Percentiles rank a stretch among this genome's conserved stretches.
phyloP scores from a whole-genome alignment of 768 basidiomycete species.

The Gymnopilus dilepis region DNA sequence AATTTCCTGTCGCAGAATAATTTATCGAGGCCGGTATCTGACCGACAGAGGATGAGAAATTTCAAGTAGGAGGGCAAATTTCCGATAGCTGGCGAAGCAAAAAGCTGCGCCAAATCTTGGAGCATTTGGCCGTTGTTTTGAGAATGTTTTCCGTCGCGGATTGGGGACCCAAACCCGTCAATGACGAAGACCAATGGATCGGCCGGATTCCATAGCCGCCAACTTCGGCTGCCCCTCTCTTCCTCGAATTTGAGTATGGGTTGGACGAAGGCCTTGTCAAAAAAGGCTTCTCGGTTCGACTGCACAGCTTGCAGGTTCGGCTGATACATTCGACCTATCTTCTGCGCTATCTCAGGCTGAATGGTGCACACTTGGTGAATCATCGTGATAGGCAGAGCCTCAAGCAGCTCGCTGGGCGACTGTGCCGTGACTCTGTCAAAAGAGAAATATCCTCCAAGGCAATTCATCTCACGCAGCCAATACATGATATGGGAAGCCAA shows the following conservation, averaged over 20 bases:
- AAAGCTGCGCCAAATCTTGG: constrained; percentile 19
- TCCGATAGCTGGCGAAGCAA: constrained; percentile 20
- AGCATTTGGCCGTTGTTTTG: constrained; percentile 30
- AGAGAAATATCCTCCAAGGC: constrained; percentile 29
- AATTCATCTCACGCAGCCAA: constrained; percentile 25
- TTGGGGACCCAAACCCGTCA: constrained; percentile 22
- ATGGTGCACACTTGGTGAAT: constrained; percentile 24
- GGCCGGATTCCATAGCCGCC: constrained; percentile 24
- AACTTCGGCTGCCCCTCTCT: background rate
- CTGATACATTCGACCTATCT: constrained; percentile 11
- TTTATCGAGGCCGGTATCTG: constrained; percentile 16
- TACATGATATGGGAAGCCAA: constrained; percentile 21
- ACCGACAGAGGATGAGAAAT: constrained; percentile 24
- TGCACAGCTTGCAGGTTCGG: constrained; percentile 3
- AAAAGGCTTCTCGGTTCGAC: constrained; percentile 15
- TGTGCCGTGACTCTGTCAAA: constrained; percentile 14
- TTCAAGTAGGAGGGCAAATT: constrained; percentile 29
- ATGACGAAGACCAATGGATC: constrained; percentile 28
- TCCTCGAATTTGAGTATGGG: constrained; percentile 20
- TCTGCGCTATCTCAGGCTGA: constrained; percentile 17
- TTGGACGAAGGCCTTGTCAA: constrained; percentile 22
- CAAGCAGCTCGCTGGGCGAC: constrained; percentile 14
- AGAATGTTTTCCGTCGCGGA: constrained; percentile 2
- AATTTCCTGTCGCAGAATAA: constrained; percentile 18
- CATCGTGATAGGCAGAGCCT: constrained; percentile 25